phyloP scores from a whole-genome alignment of 139 green algal species.

The Desmodesmus armatus region DNA sequence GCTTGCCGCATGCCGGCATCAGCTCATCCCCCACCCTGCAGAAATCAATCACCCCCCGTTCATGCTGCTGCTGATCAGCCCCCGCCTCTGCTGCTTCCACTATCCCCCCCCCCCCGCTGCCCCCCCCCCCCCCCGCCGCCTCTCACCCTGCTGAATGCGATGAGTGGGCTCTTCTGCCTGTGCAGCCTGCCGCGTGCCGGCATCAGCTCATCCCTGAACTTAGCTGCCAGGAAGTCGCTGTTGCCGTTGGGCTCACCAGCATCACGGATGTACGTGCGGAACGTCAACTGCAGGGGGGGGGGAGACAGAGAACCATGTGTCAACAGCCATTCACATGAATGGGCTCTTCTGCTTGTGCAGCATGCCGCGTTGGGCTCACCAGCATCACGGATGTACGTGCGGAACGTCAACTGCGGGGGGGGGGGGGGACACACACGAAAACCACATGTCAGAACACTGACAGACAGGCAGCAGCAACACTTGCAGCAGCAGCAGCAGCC shows the following conservation, averaged over 20 bases:
- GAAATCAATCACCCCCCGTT: no score
- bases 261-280: conserved; percentile 72
- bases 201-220: conserved; percentile 28
- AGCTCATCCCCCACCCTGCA: conserved; percentile 27
- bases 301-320: not conserved
- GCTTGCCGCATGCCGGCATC: conserved; percentile 1
- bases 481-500: not conserved
- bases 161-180: conserved; percentile 18
- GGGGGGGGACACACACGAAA: not conserved
- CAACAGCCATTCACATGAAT: not conserved
- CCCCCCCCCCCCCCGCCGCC: not conserved
- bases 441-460: not conserved
- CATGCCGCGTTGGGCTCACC: conserved; percentile 11
- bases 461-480: not conserved
- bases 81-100: no score
- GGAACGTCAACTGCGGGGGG: conserved; percentile 61
- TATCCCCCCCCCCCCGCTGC: no score
- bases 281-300: conserved; percentile 59
- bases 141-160: conserved; percentile 20
- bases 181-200: conserved; percentile 15
- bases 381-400: conserved; percentile 70
- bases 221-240: conserved; percentile 17
- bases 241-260: conserved; percentile 42
- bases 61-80: no score
- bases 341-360: conserved; percentile 30